Conservation (phyloP, 2,329 filamentous ascomycete species). For the Scorias spongiosa region DNA sequence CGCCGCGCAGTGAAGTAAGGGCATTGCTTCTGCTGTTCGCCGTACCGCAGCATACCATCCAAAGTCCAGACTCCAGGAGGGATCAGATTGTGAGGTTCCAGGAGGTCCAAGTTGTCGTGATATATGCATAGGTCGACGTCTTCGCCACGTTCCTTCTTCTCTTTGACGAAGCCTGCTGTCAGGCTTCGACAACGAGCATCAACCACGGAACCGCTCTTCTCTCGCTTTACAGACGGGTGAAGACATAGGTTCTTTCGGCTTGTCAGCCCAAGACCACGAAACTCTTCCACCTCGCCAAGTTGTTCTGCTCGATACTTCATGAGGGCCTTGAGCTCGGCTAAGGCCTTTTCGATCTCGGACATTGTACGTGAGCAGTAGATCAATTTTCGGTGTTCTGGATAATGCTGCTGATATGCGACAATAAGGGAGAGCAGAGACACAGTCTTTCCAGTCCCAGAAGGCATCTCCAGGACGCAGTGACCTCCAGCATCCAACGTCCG, state of each 20-base stretch:
- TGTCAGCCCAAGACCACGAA: constrained; percentile 78
- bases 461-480: constrained; percentile 96
- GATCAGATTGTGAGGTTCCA: constrained; percentile 88
- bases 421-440: constrained; percentile 90
- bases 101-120: constrained; percentile 92
- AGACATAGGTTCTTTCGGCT: constrained; percentile 96
- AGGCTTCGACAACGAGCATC: constrained; percentile 92
- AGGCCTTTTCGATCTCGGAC: constrained; percentile 97
- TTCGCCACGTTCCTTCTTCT: constrained; percentile 91
- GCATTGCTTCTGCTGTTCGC: constrained; percentile 91
- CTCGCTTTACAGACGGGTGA: constrained; percentile 86
- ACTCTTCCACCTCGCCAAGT: constrained; percentile 83
- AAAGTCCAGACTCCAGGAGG: constrained; percentile 93
- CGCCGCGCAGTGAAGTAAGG: constrained; percentile 91
- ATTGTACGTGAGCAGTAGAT: constrained; percentile 99
- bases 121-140: constrained; percentile 90
- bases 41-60: constrained; percentile 74
- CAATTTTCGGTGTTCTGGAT: constrained; percentile 83
- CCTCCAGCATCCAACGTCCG: constrained; percentile 83
- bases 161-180: constrained; percentile 92
- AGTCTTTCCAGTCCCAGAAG: constrained; percentile 95
- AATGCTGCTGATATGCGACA: constrained; percentile 88
- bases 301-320: constrained; percentile 91
- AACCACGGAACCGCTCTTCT: constrained; percentile 88
- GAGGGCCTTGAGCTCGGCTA: constrained; percentile 76